Evolutionary conservation across 495 filamentous ascomycete species (phyloP).

Genomic region (Penicillium simplicissimum): DNA sequence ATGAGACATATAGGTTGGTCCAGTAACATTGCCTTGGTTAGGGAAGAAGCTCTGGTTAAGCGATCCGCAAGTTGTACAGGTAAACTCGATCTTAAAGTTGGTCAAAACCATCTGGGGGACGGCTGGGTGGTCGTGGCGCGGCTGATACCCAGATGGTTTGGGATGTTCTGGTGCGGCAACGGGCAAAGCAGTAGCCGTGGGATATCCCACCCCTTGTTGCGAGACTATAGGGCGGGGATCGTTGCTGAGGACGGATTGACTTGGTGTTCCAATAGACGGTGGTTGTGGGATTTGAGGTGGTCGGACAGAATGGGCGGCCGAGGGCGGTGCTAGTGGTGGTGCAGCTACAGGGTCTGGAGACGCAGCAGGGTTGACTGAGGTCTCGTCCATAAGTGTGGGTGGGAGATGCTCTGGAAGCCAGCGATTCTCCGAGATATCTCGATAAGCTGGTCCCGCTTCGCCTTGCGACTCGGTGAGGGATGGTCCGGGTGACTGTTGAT

Average conservation of each 20-base stretch:
- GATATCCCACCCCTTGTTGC: constrained; percentile 27
- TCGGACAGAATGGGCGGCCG: constrained; percentile 27
- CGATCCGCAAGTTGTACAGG: constrained; percentile 46
- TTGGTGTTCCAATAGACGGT: constrained; percentile 25
- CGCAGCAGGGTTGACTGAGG: constrained; percentile 29
- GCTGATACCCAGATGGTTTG: constrained; percentile 29
- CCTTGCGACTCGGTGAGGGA: constrained; percentile 25
- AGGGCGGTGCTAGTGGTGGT: constrained; percentile 19
- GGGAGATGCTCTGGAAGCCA: constrained; percentile 40
- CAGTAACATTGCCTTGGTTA: constrained; percentile 45
- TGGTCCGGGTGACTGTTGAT: constrained; percentile 25
- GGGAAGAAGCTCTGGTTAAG: constrained; percentile 50
- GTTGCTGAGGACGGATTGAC: constrained; percentile 23
- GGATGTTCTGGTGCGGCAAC: constrained; percentile 24
- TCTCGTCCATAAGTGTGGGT: constrained; percentile 31
- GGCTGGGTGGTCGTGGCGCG: constrained; percentile 28
- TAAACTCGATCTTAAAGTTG: constrained; percentile 51
- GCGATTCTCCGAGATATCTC: constrained; percentile 34
- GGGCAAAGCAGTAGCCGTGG: constrained; percentile 21
- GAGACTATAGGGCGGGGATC: constrained; percentile 27
- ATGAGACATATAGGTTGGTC: constrained; percentile 33
- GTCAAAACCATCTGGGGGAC: constrained; percentile 38
- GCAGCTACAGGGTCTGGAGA: constrained; percentile 22
- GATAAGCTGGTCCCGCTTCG: constrained; percentile 24
- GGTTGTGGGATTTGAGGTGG: constrained; percentile 24